Evolutionary conservation across 2,329 filamentous ascomycete genomes (phyloP).

Genomic region (Arthrobotrys entomopaga): DNA sequence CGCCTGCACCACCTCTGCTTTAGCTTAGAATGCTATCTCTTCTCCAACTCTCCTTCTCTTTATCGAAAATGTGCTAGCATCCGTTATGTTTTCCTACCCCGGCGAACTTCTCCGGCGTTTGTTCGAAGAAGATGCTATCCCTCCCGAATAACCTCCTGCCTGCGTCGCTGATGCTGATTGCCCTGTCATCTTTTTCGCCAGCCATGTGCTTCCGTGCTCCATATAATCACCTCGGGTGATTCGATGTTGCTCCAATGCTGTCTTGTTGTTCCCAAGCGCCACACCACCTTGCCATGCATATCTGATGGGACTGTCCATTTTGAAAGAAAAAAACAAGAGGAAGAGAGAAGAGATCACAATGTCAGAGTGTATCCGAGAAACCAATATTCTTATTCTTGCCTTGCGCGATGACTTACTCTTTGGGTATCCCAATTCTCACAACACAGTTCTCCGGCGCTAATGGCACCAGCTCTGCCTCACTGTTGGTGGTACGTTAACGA

Average conservation of each 20-base stretch:
- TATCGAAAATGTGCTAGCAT: too few relatives aligned
- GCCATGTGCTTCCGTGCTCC: slow-evolving; percentile 81
- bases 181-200: slow-evolving; percentile 75
- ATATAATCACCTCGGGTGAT: slow-evolving; percentile 93
- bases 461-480: slow-evolving; percentile 75
- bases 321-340: slow-evolving; percentile 7
- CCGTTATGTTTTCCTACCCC: slow-evolving; percentile 15
- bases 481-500: slow-evolving; percentile 48
- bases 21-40: too few relatives aligned
- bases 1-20: too few relatives aligned
- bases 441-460: slow-evolving; percentile 79
- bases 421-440: slow-evolving; percentile 76
- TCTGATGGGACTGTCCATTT: slow-evolving; percentile 70
- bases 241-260: slow-evolving; percentile 72
- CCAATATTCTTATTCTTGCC: not conserved
- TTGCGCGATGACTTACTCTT: slow-evolving; percentile 65
- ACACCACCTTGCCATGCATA: slow-evolving; percentile 89
- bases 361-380: slow-evolving; percentile 8
- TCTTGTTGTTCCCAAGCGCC: slow-evolving; percentile 75
- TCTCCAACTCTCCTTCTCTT: too few relatives aligned
- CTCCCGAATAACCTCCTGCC: slow-evolving; percentile 6
- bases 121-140: slow-evolving; percentile 19
- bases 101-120: slow-evolving; percentile 46
- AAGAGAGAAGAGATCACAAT: slow-evolving; percentile 4
- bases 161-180: slow-evolving; percentile 20